Evolutionary conservation across 2,329 filamentous ascomycete genomes (phyloP).

Genomic region (Colletotrichum ledebouriae): DNA sequence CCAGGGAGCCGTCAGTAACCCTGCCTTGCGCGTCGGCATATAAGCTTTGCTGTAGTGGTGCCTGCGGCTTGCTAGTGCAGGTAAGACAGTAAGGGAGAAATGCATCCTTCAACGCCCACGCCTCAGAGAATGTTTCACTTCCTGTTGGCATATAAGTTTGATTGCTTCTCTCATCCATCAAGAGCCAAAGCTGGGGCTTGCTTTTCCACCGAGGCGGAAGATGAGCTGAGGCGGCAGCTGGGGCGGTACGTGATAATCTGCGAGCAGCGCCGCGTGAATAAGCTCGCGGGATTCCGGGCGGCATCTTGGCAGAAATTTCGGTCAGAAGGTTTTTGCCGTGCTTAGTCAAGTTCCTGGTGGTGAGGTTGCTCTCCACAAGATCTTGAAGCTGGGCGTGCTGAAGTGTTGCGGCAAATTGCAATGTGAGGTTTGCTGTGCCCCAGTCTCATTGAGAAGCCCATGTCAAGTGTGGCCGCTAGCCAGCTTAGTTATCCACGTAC

Average conservation of each 20-base stretch:
- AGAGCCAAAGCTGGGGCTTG: slow-evolving; percentile 9
- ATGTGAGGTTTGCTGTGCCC: too few relatives aligned
- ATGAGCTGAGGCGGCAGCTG: slow-evolving; percentile 11
- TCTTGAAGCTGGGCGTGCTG: not conserved
- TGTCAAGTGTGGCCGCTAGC: too few relatives aligned
- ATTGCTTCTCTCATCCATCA: slow-evolving; percentile 1
- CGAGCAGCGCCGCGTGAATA: not conserved
- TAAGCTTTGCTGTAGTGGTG: slow-evolving; percentile 7
- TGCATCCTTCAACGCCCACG: slow-evolving; percentile 17
- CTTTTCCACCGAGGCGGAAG: slow-evolving; percentile 7
- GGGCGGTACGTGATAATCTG: slow-evolving; percentile 1
- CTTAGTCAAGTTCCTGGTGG: not conserved
- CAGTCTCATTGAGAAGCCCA: too few relatives aligned
- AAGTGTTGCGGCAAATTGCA: not conserved
- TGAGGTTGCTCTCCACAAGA: not conserved
- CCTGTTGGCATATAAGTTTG: not conserved
- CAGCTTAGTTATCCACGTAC: too few relatives aligned
- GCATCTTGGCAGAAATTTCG: not conserved
- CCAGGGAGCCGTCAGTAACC: not conserved
- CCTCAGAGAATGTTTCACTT: slow-evolving; percentile 31
- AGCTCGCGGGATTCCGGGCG: slow-evolving; percentile 15
- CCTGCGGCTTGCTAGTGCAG: slow-evolving; percentile 16
- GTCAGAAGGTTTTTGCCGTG: not conserved
- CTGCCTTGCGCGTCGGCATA: not conserved
- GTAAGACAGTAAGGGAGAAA: slow-evolving; percentile 17